Percentiles rank a stretch among this genome's conserved stretches.
Conservation (phyloP, 805 yeast genomes). For the Torulaspora quercuum region DNA sequence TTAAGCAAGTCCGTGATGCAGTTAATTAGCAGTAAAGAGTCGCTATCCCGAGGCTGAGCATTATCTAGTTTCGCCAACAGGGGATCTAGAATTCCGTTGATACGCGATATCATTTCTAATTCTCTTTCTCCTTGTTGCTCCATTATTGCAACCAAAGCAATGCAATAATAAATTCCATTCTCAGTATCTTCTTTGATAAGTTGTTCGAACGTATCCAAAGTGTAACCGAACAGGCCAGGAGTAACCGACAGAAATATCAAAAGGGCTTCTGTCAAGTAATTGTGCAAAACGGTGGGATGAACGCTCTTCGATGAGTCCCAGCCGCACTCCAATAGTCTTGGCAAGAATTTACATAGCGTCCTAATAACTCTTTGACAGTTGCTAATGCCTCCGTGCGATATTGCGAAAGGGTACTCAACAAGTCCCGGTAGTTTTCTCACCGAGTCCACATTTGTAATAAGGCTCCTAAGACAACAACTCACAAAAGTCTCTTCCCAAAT, state of each 20-base stretch:
- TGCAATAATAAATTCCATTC: slow-evolving; percentile 27
- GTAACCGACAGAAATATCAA: slow-evolving; percentile 24
- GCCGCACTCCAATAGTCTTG: slow-evolving; percentile 48
- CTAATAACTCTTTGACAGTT: slow-evolving; percentile 35
- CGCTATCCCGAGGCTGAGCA: slow-evolving; percentile 19
- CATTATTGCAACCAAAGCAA: slow-evolving; percentile 27
- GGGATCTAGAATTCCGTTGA: slow-evolving; percentile 22
- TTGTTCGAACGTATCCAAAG: slow-evolving; percentile 21
- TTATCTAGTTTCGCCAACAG: slow-evolving; percentile 21
- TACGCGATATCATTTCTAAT: slow-evolving; percentile 20
- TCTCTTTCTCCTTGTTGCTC: slow-evolving; percentile 26
- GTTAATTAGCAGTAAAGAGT: slow-evolving; percentile 25
- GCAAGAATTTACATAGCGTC: slow-evolving; percentile 44
- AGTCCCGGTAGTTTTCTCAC: slow-evolving; percentile 58
- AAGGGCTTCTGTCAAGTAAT: slow-evolving; percentile 53
- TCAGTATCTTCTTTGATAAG: slow-evolving; percentile 19
- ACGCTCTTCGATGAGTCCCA: slow-evolving; percentile 34
- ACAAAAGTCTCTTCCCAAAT: slow-evolving; percentile 63
- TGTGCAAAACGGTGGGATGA: slow-evolving; percentile 42
- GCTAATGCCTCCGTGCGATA: slow-evolving; percentile 29
- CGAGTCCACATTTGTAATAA: slow-evolving; percentile 51
- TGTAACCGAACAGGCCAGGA: slow-evolving; percentile 22
- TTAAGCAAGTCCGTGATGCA: slow-evolving; percentile 30
- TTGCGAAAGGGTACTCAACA: slow-evolving; percentile 46
- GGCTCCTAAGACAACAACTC: slow-evolving; percentile 52